A percentile compares a stretch with the other conserved stretches of the same genome.
phyloP scores from a whole-genome alignment of 148 eudicot genomes.

The Cornus suecica region DNA sequence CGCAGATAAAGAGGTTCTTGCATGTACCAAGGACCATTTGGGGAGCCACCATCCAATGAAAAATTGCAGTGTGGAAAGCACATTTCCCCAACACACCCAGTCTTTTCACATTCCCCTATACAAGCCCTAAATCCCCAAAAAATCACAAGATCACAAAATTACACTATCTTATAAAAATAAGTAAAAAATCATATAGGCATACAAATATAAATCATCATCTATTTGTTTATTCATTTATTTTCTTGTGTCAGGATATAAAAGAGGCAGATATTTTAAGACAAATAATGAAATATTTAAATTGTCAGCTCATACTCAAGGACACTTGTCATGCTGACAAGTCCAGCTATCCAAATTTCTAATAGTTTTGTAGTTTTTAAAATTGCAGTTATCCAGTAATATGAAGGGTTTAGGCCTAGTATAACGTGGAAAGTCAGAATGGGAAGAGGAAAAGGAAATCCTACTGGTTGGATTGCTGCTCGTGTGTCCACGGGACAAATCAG shows the following conservation, averaged over 20 bases:
- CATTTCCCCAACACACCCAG: constrained; percentile 60
- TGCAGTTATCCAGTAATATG: not conserved
- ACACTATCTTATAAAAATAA: not conserved
- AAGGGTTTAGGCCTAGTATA: not conserved
- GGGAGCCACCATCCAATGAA: constrained; percentile 36
- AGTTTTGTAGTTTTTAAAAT: no score
- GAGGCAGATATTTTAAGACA: not conserved
- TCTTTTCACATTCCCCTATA: constrained; percentile 42
- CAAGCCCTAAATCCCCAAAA: constrained; percentile 50
- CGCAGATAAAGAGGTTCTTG: constrained; percentile 52
- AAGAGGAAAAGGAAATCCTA: no score
- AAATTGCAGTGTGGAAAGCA: constrained; percentile 63
- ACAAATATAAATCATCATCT: not conserved
- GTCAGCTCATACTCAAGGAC: not conserved
- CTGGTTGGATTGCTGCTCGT: no score
- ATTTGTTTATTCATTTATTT: no score
- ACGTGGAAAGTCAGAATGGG: no score
- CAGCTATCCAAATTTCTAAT: not conserved
- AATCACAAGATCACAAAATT: not conserved
- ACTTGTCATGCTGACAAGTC: not conserved
- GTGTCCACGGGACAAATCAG: no score
- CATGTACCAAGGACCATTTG: constrained; percentile 56
- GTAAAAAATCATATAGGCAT: not conserved
- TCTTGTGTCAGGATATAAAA: not conserved
- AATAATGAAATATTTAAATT: not conserved